Conservation (phyloP, 257 asterid genomes). For the Scutellaria barbata region DNA sequence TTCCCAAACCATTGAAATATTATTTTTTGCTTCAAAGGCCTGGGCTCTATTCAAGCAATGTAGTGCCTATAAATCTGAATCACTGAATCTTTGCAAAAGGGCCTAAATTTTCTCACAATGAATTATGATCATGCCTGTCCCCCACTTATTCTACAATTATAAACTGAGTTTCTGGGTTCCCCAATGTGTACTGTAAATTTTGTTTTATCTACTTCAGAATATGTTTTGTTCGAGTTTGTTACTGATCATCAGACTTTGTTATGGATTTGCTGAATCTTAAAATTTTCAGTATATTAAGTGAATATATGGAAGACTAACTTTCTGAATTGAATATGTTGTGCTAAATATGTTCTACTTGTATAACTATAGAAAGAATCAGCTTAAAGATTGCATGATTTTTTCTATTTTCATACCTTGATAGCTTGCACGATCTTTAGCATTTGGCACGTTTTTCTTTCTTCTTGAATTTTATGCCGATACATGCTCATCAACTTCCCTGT, state of each 20-base stretch:
- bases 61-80: constrained; percentile 5
- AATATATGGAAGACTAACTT: constrained; percentile 1
- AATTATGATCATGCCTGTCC: background rate
- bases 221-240: too few species aligned
- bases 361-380: background rate
- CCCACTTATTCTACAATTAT: background rate
- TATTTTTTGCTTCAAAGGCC: constrained; percentile 4
- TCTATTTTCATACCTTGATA: background rate
- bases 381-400: background rate
- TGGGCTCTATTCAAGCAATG: background rate
- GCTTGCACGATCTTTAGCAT: too few species aligned
- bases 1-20: constrained; percentile 1
- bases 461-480: background rate
- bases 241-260: background rate
- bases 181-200: background rate
- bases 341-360: constrained; percentile 3
- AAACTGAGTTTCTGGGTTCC: constrained; percentile 4
- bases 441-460: background rate
- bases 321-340: background rate
- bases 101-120: background rate
- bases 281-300: background rate
- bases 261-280: background rate
- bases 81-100: background rate
- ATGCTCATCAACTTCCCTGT: background rate
- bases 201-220: background rate